phyloP scores from a whole-genome alignment of 2,329 filamentous ascomycete species.

The Colletotrichum sublineola region DNA sequence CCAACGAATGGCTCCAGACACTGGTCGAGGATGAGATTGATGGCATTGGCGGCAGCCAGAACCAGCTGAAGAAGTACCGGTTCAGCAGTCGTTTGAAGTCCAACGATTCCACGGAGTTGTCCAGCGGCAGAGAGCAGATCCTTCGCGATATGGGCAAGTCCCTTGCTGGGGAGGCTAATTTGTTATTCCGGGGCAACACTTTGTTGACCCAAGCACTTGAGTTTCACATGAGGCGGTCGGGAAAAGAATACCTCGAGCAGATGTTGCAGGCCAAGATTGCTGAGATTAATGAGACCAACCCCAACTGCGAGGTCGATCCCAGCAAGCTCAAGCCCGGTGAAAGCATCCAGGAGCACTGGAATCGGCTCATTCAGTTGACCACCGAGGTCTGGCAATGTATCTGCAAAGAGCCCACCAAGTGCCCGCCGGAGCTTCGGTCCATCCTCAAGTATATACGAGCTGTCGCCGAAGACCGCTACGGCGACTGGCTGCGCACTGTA shows the following conservation, averaged over 20 bases:
- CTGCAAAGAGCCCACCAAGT: constrained; percentile 76
- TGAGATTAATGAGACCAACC: constrained; percentile 91
- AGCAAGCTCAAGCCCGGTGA: constrained; percentile 76
- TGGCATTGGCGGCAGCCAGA: constrained; percentile 82
- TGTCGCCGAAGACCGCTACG: constrained; percentile 94
- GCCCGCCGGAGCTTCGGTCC: constrained; percentile 84
- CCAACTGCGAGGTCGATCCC: constrained; percentile 95
- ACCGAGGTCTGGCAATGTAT: constrained; percentile 90
- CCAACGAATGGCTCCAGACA: constrained; percentile 90
- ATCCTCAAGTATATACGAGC: constrained; percentile 93
- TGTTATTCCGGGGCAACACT: constrained; percentile 95
- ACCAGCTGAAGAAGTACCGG: constrained; percentile 78
- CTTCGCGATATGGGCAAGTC: constrained; percentile 85
- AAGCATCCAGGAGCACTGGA: constrained; percentile 88
- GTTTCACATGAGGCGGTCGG: constrained; percentile 93
- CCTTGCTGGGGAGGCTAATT: constrained; percentile 87
- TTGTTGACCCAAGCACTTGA: constrained; percentile 93
- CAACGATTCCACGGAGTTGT: constrained; percentile 74
- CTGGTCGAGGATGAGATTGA: constrained; percentile 98
- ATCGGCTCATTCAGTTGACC: constrained; percentile 79
- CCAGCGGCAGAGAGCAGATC: constrained; percentile 76
- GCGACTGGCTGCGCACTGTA: constrained; percentile 89
- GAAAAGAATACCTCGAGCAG: constrained; percentile 92
- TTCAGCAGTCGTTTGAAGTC: constrained; percentile 80
- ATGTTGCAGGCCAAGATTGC: constrained; percentile 86